Evolutionary conservation across 2,329 filamentous ascomycete species (phyloP), one percentile per base, ranked within the genome.

Genomic region (Microdochium bolleyi): DNA sequence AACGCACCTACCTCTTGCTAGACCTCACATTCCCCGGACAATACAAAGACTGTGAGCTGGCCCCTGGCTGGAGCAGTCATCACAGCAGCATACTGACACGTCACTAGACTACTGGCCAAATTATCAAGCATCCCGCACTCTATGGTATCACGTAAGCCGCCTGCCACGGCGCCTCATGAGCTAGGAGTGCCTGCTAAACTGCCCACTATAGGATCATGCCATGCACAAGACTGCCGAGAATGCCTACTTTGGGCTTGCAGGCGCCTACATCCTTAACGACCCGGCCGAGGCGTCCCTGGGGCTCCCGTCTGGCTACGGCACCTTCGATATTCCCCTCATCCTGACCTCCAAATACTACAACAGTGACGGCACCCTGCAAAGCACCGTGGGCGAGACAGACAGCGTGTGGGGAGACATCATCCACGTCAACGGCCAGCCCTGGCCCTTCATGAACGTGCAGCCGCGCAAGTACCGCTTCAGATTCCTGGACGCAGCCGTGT

Each of bases 131-230:
- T 77, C 72, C 1, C 71, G 80, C 34, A 71, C 77, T 0, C 68
- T 82, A 27, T 84, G 80, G 80, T 83, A 83, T 56, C 79, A 83
- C 57, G 76, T n/a, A n/a, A n/a, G n/a, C n/a, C n/a, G n/a, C n/a
- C n/a, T n/a, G n/a, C n/a, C n/a, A n/a, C n/a, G n/a, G n/a, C n/a
- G n/a, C n/a, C n/a, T n/a, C n/a, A n/a, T n/a, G n/a, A n/a, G n/a
- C n/a, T n/a, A n/a, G n/a, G n/a, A n/a, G n/a, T n/a, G n/a, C n/a
- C n/a, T n/a, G n/a, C n/a, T n/a, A n/a, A n/a, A n/a, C n/a, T n/a
- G n/a, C n/a, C n/a, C n/a, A n/a, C n/a, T n/a, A n/a, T n/a, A n/a
- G n/a, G n/a, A n/a, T n/a, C n/a, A n/a, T n/a, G n/a, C n/a, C n/a
- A n/a, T n/a, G n/a, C n/a, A n/a, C n/a, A n/a, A 67, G 61, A 83